A percentile compares a stretch with the other conserved stretches of the same genome.
phyloP scores from a whole-genome alignment of 352 stramenopile genomes.

The Globisporangium radiosum region DNA sequence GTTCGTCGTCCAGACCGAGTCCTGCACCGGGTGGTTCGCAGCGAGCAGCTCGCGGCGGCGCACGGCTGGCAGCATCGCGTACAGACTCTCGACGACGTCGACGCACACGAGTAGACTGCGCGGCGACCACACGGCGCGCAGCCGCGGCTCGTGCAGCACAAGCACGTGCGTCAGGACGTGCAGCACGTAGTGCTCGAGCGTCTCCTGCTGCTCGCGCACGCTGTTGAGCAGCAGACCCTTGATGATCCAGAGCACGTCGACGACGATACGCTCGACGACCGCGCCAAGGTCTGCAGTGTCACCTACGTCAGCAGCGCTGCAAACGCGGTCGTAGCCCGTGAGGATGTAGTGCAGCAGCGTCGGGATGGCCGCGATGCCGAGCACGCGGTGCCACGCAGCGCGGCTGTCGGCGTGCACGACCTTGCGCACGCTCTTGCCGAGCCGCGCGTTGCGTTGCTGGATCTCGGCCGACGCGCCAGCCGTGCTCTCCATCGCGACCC shows the following conservation, averaged over 20 bases:
- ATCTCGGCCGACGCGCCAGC: conserved; percentile 58
- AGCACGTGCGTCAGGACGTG: conserved; percentile 64
- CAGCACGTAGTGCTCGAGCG: conserved; percentile 54
- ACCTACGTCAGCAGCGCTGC: neutral
- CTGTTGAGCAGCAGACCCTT: conserved; percentile 55
- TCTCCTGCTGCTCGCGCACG: conserved; percentile 44
- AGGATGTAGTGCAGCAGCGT: conserved; percentile 62
- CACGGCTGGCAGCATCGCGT: conserved; percentile 32
- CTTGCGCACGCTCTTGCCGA: conserved; percentile 56
- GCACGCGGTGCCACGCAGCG: conserved; percentile 39
- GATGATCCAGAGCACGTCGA: conserved; percentile 62
- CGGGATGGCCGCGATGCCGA: conserved; percentile 51
- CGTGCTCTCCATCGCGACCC: conserved; percentile 53
- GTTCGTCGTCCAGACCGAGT: conserved; percentile 65
- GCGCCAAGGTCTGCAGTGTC: conserved; percentile 8
- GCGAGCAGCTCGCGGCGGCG: conserved; percentile 17
- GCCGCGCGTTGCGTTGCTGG: conserved; percentile 57
- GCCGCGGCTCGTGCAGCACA: conserved; percentile 27
- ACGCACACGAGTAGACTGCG: conserved; percentile 61
- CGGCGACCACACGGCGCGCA: conserved; percentile 50
- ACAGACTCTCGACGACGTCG: conserved; percentile 52
- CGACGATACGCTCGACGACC: conserved; percentile 40
- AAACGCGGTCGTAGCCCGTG: conserved; percentile 33
- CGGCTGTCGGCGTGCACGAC: conserved; percentile 31
- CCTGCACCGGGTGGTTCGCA: conserved; percentile 52